Evolutionary conservation across 768 basidiomycete genomes (phyloP).

Genomic region (Daedalea quercina): DNA sequence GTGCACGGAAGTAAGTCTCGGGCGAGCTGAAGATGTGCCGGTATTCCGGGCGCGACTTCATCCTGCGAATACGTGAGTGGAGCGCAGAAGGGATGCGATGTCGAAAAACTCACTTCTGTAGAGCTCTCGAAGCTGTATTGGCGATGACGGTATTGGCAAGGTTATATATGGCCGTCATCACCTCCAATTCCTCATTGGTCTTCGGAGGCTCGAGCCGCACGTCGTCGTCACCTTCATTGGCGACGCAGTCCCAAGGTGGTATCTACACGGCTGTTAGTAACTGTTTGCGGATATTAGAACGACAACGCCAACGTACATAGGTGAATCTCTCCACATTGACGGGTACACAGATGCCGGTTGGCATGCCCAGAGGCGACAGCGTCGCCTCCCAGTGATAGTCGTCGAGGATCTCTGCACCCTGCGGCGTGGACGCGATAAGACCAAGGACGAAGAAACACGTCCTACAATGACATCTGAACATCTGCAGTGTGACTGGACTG

Average conservation of each 20-base stretch:
- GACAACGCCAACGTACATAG: conserved; percentile 43
- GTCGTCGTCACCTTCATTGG: conserved; percentile 26
- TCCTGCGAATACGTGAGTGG: conserved; percentile 32
- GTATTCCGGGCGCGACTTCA: conserved; percentile 75
- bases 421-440: conserved; percentile 82
- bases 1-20: conserved; percentile 73
- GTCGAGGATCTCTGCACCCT: conserved; percentile 89
- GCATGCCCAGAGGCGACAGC: conserved; percentile 73
- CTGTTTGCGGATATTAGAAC: neutral
- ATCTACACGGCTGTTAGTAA: conserved; percentile 37
- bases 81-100: neutral
- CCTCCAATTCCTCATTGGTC: conserved; percentile 69
- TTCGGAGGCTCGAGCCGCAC: conserved; percentile 56
- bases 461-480: conserved; percentile 31
- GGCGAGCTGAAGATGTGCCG: conserved; percentile 72
- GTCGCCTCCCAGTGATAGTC: conserved; percentile 95
- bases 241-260: conserved; percentile 52
- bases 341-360: conserved; percentile 90
- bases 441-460: conserved; percentile 97
- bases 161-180: conserved; percentile 87
- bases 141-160: conserved; percentile 94
- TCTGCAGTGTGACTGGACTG: neutral
- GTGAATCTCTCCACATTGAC: conserved; percentile 76
- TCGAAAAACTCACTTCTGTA: conserved; percentile 57
- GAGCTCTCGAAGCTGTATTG: conserved; percentile 84